These are phyloP conservation scores for Primulina eburnea DNA, from an alignment of 257 asterid species.

Conservation along the genomic window DNA sequence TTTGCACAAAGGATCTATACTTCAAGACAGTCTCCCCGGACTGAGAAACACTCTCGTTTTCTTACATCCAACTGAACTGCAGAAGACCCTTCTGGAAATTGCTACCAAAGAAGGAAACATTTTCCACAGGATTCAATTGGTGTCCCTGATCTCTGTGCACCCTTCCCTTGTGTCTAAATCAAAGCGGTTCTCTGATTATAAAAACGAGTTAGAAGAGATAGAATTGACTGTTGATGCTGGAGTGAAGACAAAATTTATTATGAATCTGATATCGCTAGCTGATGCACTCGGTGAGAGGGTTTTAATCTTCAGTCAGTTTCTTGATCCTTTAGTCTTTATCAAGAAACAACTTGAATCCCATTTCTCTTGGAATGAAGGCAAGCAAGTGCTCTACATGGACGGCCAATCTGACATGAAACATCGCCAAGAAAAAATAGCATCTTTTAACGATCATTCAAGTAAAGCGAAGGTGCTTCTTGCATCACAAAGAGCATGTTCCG, in stretches of 20 bases:
- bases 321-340: conserved; percentile 37
- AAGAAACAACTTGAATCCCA: conserved; percentile 28
- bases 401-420: conserved; percentile 36
- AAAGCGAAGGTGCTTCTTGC: conserved; percentile 60
- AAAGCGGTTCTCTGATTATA: conserved; percentile 4
- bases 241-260: conserved; percentile 51
- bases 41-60: conserved; percentile 48
- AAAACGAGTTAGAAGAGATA: conserved; percentile 21
- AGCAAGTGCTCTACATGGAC: conserved; percentile 48
- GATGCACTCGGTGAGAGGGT: conserved; percentile 52
- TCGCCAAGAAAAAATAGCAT: conserved; percentile 40
- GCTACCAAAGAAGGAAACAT: conserved; percentile 6
- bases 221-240: conserved; percentile 38
- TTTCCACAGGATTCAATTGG: conserved; percentile 30
- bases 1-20: conserved; percentile 57
- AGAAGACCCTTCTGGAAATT: conserved; percentile 35
- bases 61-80: conserved; percentile 50
- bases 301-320: conserved; percentile 56
- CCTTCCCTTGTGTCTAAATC: conserved; percentile 42
- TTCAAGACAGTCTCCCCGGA: conserved; percentile 56
- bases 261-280: conserved; percentile 44
- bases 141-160: conserved; percentile 63
- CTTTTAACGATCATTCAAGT: conserved; percentile 42
- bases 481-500: conserved; percentile 53
- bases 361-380: conserved; percentile 44